Evolutionary conservation across 2,329 filamentous ascomycete genomes (phyloP), one percentile per base, ranked within the genome.

Genomic region (Drechmeria coniospora): DNA sequence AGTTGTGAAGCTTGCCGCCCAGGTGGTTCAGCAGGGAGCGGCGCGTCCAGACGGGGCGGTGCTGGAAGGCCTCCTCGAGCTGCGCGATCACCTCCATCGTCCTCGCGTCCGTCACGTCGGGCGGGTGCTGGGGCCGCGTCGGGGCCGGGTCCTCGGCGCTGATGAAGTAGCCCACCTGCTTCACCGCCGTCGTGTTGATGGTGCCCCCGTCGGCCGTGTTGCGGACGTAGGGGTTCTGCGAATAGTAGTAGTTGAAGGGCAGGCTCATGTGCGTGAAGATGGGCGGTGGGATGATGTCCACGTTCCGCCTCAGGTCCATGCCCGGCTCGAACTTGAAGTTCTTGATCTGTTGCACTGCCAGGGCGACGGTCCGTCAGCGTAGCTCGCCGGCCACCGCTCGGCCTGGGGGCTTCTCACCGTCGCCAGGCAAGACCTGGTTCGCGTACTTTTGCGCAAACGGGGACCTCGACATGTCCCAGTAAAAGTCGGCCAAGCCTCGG

Each of bases 41-140:
- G 1, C 86, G 72, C 4, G 87, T 94, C 73, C 86, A 92, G 25
- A 93, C 72, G 0, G 86, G 84, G 0, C 87, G 69, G 29, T 76
- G 58, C 4, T 74, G 60, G 43, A 95, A 75, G 5, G 82, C 65
- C 1, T 61, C 53, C 31, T 67, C 58, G 23, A 94, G 59, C 21
- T 69, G 61, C 3, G 55, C 57, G 38, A 92, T 69, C 14, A 83
- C 63, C 15, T 67, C 59, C 31, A 67, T 68, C 29, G 86, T 63
- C 18, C 68, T 59, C 2, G 63, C 56, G 35, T 80, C 68, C 1
- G 72, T 61, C 43, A 67, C 59, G 15, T 68, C 57, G 15, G 72
- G 71, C 1, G 69, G 65, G 1, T 62, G 53, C 13, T 64, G 63
- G 2, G 84, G 82, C 0, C 73, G 69, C 0, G 52, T 46, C 0